Evolutionary conservation across 2,329 filamentous ascomycete genomes (phyloP), one percentile per base, ranked within the genome.

Genomic region (Pseudogymnoascus sp.): DNA sequence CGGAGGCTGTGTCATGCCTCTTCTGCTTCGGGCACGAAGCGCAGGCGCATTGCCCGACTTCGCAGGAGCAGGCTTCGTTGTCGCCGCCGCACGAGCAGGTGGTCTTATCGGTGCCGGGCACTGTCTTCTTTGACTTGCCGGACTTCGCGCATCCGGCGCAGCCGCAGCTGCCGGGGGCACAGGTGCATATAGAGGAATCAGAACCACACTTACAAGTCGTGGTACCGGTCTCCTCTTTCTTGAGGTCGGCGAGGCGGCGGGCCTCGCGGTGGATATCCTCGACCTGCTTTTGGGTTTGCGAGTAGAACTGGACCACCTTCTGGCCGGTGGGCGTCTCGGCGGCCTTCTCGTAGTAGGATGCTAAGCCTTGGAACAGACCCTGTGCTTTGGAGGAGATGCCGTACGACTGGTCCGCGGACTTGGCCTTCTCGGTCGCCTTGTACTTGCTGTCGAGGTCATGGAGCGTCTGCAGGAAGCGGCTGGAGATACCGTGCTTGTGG

Each of bases 321-420:
- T 93, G 86, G 70, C 95, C 95, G 1, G 92, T 96, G 8, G 92
- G 91, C 0, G 92, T 96, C 74, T 83, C 88, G 64, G 87, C 80
- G 1, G 93, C 93, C 83, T 96, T 96, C 79, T 97, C 93, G 73
- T 97, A 97, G 84, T 97, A 99, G 11, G 88, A 91, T 75, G 81
- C 81, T 65, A 97, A 75, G 80, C 82, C 87, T 65, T 82, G 84
- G 65, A 84, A 78, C 65, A 87, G 73, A 64, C 78, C 82, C 72
- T 80, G 84, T 67, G 90, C 91, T 72, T 88, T 89, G 70, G 87
- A 82, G 62, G 85, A 84, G 72, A 97, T 86, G 70, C 89, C 88
- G 78, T 96, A 96, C 75, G 85, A 91, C 76, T 88, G 82, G 74
- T 99, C 93, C 62, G 93, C 83, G 1, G 88, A 87, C 78, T 87